Percentiles rank a stretch among this genome's conserved stretches.
Conservation (phyloP, 2,329 filamentous ascomycete species). For the Moelleriella libera region DNA sequence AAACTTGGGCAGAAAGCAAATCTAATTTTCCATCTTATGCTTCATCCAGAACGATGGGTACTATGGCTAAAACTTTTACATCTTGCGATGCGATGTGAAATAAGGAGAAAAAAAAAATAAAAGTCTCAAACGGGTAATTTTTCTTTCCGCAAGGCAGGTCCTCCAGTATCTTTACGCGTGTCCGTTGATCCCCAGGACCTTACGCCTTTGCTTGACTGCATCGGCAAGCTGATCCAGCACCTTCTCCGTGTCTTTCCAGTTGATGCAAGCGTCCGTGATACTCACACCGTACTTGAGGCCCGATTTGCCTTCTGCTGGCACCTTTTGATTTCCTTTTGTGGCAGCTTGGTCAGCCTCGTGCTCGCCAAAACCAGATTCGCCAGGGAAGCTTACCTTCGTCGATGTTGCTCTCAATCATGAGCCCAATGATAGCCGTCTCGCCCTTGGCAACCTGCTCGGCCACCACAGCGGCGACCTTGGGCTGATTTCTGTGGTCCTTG, state of each 20-base stretch:
- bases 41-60: too few species aligned
- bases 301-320: conserved; percentile 70
- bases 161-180: conserved; percentile 1
- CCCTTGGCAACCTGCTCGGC: conserved; percentile 76
- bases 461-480: conserved; percentile 71
- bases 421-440: conserved; percentile 81
- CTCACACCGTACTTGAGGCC: conserved; percentile 87
- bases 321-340: conserved; percentile 65
- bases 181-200: conserved; percentile 11
- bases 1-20: too few species aligned
- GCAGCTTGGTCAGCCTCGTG: not conserved
- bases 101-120: not conserved
- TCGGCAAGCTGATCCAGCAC: conserved; percentile 67
- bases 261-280: conserved; percentile 95
- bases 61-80: too few species aligned
- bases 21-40: too few species aligned
- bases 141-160: not conserved
- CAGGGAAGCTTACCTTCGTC: conserved; percentile 55
- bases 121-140: not conserved
- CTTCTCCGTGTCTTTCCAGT: conserved; percentile 77
- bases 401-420: conserved; percentile 98
- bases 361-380: not conserved
- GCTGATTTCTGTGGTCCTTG: conserved; percentile 97
- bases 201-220: conserved; percentile 39
- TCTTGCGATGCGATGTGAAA: too few species aligned